These are phyloP conservation scores for Rhynchospora pubera DNA, from an alignment of 176 grass and related monocot species.

Conservation along the genomic window DNA sequence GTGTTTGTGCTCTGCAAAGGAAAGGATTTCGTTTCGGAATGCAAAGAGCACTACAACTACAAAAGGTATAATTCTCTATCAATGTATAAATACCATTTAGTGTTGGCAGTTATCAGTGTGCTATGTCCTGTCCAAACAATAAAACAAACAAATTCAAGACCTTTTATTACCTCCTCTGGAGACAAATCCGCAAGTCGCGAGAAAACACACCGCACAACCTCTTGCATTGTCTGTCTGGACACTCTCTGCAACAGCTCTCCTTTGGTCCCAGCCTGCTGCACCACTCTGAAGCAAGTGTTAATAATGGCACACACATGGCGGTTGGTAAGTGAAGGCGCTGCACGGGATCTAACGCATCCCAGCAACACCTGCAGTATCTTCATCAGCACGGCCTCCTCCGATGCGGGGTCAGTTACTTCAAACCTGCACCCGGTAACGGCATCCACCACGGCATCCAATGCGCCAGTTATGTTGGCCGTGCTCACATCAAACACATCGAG, in stretches of 20 bases:
- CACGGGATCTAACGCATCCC: conserved; percentile 57
- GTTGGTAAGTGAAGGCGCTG: conserved; percentile 50
- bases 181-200: conserved; percentile 42
- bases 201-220: conserved; percentile 78
- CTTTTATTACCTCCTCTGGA: not conserved
- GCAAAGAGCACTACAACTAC: not conserved
- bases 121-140: not conserved
- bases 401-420: conserved; percentile 89
- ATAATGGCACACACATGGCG: conserved; percentile 83
- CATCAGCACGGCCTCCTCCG: conserved; percentile 85
- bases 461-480: conserved; percentile 30
- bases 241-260: conserved; percentile 92
- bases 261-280: conserved; percentile 97
- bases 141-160: conserved; percentile 20
- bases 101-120: not conserved
- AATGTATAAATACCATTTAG: not conserved
- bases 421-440: conserved; percentile 83
- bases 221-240: conserved; percentile 96
- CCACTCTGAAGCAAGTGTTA: conserved; percentile 90
- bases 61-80: not conserved
- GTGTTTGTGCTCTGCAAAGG: not conserved
- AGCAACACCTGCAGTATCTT: conserved; percentile 87
- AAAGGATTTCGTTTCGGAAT: not conserved
- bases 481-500: conserved; percentile 50
- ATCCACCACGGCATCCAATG: conserved; percentile 72